These are phyloP conservation scores for Clonostachys solani DNA, from an alignment of 2,329 filamentous ascomycete species.

Conservation along the genomic window DNA sequence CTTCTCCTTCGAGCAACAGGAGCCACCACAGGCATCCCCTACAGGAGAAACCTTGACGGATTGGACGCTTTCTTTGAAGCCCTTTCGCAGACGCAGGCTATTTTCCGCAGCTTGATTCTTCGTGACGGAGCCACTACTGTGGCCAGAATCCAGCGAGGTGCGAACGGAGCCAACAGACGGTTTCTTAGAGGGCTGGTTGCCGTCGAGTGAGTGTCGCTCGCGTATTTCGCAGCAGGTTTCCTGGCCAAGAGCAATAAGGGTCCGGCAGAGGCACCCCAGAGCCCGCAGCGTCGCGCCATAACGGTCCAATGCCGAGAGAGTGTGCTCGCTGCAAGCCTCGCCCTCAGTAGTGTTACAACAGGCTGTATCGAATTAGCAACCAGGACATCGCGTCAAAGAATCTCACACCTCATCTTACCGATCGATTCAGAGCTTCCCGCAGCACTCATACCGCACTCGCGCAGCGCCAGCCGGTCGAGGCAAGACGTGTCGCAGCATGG, in stretches of 20 bases:
- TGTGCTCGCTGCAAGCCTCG: slow-evolving; percentile 31
- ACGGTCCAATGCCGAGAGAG: slow-evolving; percentile 21
- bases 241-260: slow-evolving; percentile 43
- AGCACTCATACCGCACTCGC: slow-evolving; percentile 24
- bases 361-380: not conserved
- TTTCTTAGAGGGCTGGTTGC: no score
- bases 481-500: slow-evolving; percentile 38
- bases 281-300: slow-evolving; percentile 39
- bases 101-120: no score
- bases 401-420: not conserved
- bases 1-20: no score
- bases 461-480: slow-evolving; percentile 36
- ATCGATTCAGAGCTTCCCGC: not conserved
- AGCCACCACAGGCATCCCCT: no score
- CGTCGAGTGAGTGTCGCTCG: no score
- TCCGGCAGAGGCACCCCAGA: slow-evolving; percentile 49
- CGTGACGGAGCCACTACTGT: no score
- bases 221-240: slow-evolving; percentile 39
- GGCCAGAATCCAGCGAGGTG: no score
- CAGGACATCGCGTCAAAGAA: not conserved
- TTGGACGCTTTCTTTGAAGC: no score
- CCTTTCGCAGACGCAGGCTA: no score
- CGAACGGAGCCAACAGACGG: no score
- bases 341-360: slow-evolving; percentile 11
- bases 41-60: no score